Conservation (phyloP, 441 rosid genomes). For the Erysimum cheiri region DNA sequence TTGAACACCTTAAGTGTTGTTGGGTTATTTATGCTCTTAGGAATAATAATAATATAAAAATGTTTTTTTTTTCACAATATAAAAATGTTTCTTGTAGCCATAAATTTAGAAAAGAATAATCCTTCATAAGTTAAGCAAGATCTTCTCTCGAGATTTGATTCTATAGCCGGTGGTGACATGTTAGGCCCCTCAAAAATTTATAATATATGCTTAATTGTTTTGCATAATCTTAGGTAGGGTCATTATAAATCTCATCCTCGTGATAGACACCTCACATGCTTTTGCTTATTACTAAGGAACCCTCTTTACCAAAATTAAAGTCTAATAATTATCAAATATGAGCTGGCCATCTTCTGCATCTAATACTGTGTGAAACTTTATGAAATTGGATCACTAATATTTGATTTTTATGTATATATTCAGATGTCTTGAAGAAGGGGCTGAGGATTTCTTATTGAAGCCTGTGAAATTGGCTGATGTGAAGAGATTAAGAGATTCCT, state of each 20-base stretch:
- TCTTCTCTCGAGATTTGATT: constrained; percentile 38
- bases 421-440: constrained; percentile 93
- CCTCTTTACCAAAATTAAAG: constrained; percentile 23
- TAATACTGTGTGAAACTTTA: constrained; percentile 11
- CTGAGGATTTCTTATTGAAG: constrained; percentile 78
- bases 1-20: no score
- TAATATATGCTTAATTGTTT: constrained; percentile 26
- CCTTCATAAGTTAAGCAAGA: constrained; percentile 22
- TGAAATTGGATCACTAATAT: constrained; percentile 27
- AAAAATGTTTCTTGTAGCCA: constrained; percentile 29
- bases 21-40: no score
- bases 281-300: constrained; percentile 29
- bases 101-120: constrained; percentile 33
- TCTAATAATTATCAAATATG: constrained; percentile 22
- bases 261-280: constrained; percentile 44
- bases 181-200: constrained; percentile 12
- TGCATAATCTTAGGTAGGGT: constrained; percentile 41
- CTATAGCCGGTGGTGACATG: constrained; percentile 43
- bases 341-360: constrained; percentile 37
- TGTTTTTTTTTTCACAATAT: no score
- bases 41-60: no score
- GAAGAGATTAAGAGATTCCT: constrained; percentile 61
- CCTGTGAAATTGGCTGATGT: constrained; percentile 85
- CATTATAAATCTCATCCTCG: constrained; percentile 38
- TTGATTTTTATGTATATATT: neutral